Evolutionary conservation across 495 filamentous ascomycete genomes (phyloP), one percentile per base, ranked within the genome.

Genomic region (Amphirosellinia nigrospora): DNA sequence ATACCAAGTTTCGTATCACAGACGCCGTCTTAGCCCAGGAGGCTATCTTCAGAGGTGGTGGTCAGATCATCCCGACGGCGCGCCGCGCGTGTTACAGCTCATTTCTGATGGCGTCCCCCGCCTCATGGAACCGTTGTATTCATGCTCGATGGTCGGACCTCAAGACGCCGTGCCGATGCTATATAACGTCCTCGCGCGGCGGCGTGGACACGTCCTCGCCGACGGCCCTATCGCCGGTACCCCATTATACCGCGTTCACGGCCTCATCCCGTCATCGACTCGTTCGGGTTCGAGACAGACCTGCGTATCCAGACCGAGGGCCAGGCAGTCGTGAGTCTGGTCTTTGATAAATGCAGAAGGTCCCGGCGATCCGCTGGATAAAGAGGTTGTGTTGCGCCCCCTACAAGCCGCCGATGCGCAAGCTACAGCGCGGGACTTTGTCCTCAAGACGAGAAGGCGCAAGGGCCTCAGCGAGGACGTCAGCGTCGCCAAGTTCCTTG

Each of bases 381-480:
- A 90, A 72, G 92, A 95, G 39, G 87, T 93, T 46, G 90, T 94
- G 71, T 81, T 94, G 41, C 86, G 92, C 53, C 93, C 94, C 34
- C 80, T 99, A 69, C 94, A 98, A 82, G 94, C 93, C 73, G 96
- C 96, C 5, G 83, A 84, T 46, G 91, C 92, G 69, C 91, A 92
- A 85, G 93, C 91, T 8, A 97, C 94, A 64, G 96, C 96, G 1
- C 86, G 96, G 64, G 96, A 99, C 78, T 97, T 99, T 81, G 94
- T 97, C 23, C 82, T 98, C 67, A 99, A 99, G 88, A 99, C 96
- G 15, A 86, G 96, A 70, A 82, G 95, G 74, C 86, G 96, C 64
- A 99, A 99, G 84, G 96, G 96, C 5, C 80, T 99, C 72, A 94
- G 92, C 68, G 96, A 98, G 84, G 96, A 98, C 80, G 93, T 99